Percentiles rank a stretch among this genome's conserved stretches.
phyloP scores from a whole-genome alignment of 345 rosid genomes.

The Ricinus communis region DNA sequence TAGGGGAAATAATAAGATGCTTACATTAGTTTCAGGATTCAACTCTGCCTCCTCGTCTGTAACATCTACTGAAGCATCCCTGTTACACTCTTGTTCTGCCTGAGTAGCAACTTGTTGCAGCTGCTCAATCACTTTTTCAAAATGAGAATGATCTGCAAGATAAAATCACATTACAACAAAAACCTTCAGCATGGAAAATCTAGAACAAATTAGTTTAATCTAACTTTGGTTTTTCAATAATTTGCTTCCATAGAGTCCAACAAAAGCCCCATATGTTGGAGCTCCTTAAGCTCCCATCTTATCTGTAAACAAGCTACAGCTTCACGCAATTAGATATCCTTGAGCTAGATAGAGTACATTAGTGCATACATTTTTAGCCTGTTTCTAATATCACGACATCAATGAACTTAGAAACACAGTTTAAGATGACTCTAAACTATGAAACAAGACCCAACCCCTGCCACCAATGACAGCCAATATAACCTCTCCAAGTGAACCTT shows the following conservation, averaged over 20 bases:
- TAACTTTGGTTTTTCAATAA: background rate
- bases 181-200: background rate
- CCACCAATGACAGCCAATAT: constrained; percentile 1
- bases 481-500: background rate
- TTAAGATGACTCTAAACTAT: background rate
- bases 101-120: constrained; percentile 48
- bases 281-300: background rate
- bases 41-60: constrained; percentile 40
- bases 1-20: constrained; percentile 11
- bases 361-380: background rate
- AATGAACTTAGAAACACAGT: background rate
- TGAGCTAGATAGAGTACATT: background rate
- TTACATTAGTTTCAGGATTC: constrained; percentile 40
- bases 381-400: background rate
- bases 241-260: background rate
- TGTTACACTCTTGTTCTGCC: constrained; percentile 36
- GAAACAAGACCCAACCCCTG: background rate
- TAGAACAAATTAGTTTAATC: background rate
- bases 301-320: background rate
- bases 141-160: constrained; percentile 61
- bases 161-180: background rate
- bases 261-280: background rate
- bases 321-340: background rate
- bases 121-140: constrained; percentile 55
- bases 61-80: constrained; percentile 35